Evolutionary conservation across 345 rosid genomes (phyloP).

Genomic region (Eucalyptus sp.): DNA sequence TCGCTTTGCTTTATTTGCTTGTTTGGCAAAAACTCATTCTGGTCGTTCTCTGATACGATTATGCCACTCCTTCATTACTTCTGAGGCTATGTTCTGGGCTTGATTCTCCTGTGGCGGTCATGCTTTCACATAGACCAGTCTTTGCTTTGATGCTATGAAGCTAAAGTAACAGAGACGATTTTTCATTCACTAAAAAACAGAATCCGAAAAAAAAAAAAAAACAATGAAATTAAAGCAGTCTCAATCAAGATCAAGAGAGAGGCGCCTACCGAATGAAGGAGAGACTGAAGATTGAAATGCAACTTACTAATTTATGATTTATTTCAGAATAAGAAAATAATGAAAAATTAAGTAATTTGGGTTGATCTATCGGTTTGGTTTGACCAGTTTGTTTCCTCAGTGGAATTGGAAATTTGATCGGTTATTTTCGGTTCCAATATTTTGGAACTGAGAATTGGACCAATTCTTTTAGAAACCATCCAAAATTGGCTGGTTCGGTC

Average conservation of each 20-base stretch:
- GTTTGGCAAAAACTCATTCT: background rate
- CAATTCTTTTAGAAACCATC: no score
- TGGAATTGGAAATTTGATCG: background rate
- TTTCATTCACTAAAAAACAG: background rate
- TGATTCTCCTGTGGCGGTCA: background rate
- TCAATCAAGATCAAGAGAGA: no score
- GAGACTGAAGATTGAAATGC: background rate
- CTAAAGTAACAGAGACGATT: background rate
- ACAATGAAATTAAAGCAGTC: no score
- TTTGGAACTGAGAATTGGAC: background rate
- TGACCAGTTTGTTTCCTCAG: accelerated
- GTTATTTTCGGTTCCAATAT: accelerated
- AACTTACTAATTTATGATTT: background rate
- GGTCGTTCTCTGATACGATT: background rate
- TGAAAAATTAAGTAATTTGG: background rate
- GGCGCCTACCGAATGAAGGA: background rate
- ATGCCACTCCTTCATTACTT: background rate
- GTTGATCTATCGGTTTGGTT: accelerated
- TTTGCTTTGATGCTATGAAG: background rate
- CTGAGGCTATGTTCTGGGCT: background rate
- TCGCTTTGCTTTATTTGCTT: background rate
- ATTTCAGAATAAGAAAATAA: no score
- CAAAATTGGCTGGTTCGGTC: accelerated
- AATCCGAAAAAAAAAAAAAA: no score
- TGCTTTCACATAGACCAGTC: background rate